Conservation (phyloP, 2,329 filamentous ascomycete genomes). For the Aureobasidium sp. region DNA sequence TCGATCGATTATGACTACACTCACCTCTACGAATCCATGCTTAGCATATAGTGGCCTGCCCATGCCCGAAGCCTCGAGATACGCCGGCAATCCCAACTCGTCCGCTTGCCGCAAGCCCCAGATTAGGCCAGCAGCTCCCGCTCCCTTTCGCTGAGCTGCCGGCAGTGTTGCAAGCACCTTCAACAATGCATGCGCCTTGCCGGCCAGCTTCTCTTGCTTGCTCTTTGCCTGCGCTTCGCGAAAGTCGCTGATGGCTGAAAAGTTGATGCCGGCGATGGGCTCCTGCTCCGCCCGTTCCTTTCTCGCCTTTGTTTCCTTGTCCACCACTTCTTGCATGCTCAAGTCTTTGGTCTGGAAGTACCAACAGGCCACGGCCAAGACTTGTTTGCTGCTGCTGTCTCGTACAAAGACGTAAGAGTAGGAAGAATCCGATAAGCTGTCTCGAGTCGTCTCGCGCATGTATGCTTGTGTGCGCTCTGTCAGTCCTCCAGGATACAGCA, state of each 20-base stretch:
- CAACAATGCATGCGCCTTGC: slow-evolving; percentile 18
- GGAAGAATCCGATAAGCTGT: not conserved
- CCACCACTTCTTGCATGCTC: slow-evolving; percentile 11
- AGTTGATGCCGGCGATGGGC: slow-evolving; percentile 16
- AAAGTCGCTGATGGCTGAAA: slow-evolving; percentile 16
- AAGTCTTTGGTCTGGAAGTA: not conserved
- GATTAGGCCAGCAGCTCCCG: slow-evolving; percentile 29
- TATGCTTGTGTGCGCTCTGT: slow-evolving; percentile 9
- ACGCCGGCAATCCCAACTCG: slow-evolving; percentile 27
- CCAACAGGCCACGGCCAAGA: slow-evolving; percentile 18
- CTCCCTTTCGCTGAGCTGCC: slow-evolving; percentile 31
- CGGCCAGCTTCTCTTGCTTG: slow-evolving; percentile 16
- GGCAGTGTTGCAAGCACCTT: slow-evolving; percentile 28
- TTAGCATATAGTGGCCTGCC: slow-evolving; percentile 33
- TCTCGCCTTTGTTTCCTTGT: slow-evolving; percentile 9
- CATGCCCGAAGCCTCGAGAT: slow-evolving; percentile 29
- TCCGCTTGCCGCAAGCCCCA: slow-evolving; percentile 33
- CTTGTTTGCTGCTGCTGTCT: slow-evolving; percentile 12
- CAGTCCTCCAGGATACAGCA: slow-evolving; percentile 17
- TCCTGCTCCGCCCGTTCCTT: slow-evolving; percentile 11
- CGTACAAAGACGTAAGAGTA: slow-evolving; percentile 15
- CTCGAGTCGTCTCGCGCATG: not conserved
- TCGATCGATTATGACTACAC: not conserved
- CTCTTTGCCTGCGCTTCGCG: slow-evolving; percentile 9
- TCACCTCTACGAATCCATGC: slow-evolving; percentile 26